Base-by-base conservation (phyloP, 768 basidiomycete species). In the Boletus tylopilopsis region DNA sequence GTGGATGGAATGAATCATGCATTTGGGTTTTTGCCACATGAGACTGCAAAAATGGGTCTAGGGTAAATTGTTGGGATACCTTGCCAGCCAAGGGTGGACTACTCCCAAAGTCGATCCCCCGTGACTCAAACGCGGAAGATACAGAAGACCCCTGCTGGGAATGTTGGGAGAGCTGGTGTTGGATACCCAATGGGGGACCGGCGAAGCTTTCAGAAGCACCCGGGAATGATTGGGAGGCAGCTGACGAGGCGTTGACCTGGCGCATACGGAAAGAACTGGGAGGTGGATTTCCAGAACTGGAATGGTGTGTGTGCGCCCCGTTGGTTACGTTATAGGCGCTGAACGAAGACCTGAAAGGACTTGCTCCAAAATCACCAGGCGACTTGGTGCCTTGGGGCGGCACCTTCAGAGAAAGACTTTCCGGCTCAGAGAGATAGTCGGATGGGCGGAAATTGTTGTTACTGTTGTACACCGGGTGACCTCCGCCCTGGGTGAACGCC, bases 401-500 rank as follows among this genome's bases (percentile, higher is more conserved):
- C 45, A 62, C 60, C 60, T 71, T 71, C 58, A 68, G 49, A 23
- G 67, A 62, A 27, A 62, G 61, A 58, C 58, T 60, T 29, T 70
- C 56, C 23, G 71, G 50, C 55, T 72, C 64, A 41, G 67, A 55
- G 33, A 64, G 50, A 51, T 64, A 72, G 46, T 74, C 73, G 27
- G 71, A 50, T 36, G 64, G 48, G 50, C 66, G 66, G 45, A 57
- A 56, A 45, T 57, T 67, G 43, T 56, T 71, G 59, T 50, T 58
- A 63, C 61, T 76, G 61, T 75, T 75, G 60, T 75, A 75, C 71
- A 75, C 54, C 49, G 72, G 58, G 13, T 68, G 73, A 46, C 53
- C 54, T 48, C 62, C 68, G 51, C 57, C 59, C 44, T 65, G 72
- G 33, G 55, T 50, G 53, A 64, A 73, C 34, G 58, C 47, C 18